Base-by-base conservation (phyloP, 2,329 filamentous ascomycete species). In the Claviceps maximensis region DNA sequence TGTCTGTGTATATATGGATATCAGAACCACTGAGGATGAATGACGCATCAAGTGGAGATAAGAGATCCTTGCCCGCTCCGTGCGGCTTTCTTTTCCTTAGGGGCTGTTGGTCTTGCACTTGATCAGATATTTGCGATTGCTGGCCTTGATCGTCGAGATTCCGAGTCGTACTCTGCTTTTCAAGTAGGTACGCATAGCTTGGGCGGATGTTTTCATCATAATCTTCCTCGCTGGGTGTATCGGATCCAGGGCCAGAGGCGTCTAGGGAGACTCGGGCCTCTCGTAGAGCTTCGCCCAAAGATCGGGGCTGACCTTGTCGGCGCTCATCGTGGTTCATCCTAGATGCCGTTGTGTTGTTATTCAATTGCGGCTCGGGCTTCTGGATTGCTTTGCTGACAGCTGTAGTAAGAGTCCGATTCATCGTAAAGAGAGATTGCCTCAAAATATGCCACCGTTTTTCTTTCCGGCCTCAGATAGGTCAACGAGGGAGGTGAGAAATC, bases 171-270 rank as follows among this genome's bases (percentile, higher is more conserved):
- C 38, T 42, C 4, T 45, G 44, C 12, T 46, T 50, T 0, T 51
- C 19, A 12, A 58, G 31, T 19, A 59, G 57, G 50, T 53, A 15
- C 2, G 54, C 56, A 21, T 62, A 59, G 1, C 59, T 58, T 19
- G 65, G 62, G 8, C 65, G 61, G 7, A 67, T 47, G 40, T 65
- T 67, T 17, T 71, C 67, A 33, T 74, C 71, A 47, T 73, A 73
- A 52, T 74, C 72, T 56, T 74, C 72, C 52, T 73, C 72, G 40
- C 71, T 74, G 2, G 71, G 63, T 15, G 67, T 72, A 15, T 72
- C 71, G 2, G 69, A 71, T 33, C 61, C 57, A 55, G 58, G 36
- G n/a, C 51, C 49, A 2, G 52, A 23, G 10, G 49, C 52, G 10
- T 65, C 58, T 10, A 61, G 53, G 13, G 54, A 57, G 44, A 58